Evolutionary conservation across 2,329 filamentous ascomycete species (phyloP).

Genomic region (Claviceps pazoutovae): DNA sequence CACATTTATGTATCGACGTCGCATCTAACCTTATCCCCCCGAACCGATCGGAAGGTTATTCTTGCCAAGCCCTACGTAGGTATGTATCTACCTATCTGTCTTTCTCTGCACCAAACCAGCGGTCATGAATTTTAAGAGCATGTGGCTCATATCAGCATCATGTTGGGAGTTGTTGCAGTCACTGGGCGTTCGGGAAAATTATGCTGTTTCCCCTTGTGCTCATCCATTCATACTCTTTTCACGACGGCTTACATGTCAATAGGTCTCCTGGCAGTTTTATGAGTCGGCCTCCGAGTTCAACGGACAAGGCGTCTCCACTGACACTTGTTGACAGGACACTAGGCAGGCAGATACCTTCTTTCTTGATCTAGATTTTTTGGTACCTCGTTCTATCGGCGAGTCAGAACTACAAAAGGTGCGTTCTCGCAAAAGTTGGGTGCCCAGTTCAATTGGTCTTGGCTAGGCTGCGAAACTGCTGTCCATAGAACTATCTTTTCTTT

Average conservation of each 20-base stretch:
- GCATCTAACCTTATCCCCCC: background rate
- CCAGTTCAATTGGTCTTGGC: too few species aligned
- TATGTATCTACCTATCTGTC: background rate
- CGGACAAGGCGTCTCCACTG: background rate
- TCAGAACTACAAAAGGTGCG: background rate
- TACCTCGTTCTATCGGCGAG: background rate
- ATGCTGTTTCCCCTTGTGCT: background rate
- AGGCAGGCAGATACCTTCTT: background rate
- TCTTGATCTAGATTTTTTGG: background rate
- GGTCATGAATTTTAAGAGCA: background rate
- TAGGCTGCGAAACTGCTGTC: background rate
- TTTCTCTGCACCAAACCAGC: background rate
- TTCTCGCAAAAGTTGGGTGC: background rate
- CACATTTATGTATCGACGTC: background rate
- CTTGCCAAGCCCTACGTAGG: background rate
- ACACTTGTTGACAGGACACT: constrained; percentile 1
- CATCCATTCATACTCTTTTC: background rate
- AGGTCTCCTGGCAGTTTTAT: background rate
- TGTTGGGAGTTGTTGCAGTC: background rate
- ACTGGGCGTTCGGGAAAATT: background rate
- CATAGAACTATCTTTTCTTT: background rate
- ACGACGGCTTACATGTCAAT: background rate
- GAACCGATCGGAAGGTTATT: background rate
- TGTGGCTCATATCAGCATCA: background rate
- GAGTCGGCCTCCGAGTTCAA: background rate